These are phyloP conservation scores for Colletotrichum sansevieriae DNA, from an alignment of 2,329 filamentous ascomycete species.

Conservation along the genomic window DNA sequence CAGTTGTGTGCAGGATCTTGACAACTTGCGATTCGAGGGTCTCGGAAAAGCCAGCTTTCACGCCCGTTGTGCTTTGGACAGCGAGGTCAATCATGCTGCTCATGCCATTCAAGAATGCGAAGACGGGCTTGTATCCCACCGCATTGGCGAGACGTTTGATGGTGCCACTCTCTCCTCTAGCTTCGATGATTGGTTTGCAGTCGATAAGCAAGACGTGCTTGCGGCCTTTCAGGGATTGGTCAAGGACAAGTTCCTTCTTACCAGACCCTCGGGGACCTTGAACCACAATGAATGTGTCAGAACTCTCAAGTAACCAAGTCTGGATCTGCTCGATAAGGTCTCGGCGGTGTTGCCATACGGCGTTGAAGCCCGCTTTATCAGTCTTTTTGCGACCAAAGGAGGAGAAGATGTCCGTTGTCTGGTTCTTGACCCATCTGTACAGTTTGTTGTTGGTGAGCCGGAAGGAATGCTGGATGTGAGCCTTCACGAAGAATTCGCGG, in stretches of 20 bases:
- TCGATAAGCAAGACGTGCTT: constrained; percentile 88
- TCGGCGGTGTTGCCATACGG: constrained; percentile 90
- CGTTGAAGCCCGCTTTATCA: constrained; percentile 78
- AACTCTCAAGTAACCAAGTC: constrained; percentile 88
- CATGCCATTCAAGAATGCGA: constrained; percentile 96
- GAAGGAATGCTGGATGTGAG: constrained; percentile 84
- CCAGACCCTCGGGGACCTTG: constrained; percentile 93
- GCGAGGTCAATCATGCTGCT: constrained; percentile 93
- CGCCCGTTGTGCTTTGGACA: constrained; percentile 91
- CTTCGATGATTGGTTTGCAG: constrained; percentile 93
- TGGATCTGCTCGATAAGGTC: constrained; percentile 85
- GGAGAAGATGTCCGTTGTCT: constrained; percentile 75
- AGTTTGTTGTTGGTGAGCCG: constrained; percentile 79
- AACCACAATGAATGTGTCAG: constrained; percentile 92
- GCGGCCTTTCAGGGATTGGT: constrained; percentile 82
- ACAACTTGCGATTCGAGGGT: constrained; percentile 89
- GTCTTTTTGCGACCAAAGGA: constrained; percentile 68
- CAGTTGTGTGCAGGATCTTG: constrained; percentile 90
- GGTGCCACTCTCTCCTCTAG: constrained; percentile 86
- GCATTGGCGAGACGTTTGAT: constrained; percentile 84
- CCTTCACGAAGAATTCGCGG: constrained; percentile 90
- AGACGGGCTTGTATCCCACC: constrained; percentile 92
- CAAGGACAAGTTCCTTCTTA: constrained; percentile 88
- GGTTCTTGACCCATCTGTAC: constrained; percentile 85
- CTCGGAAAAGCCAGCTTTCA: constrained; percentile 94